Evolutionary conservation across 805 yeast species (phyloP).

Genomic region (Yamadazyma tumulicola): DNA sequence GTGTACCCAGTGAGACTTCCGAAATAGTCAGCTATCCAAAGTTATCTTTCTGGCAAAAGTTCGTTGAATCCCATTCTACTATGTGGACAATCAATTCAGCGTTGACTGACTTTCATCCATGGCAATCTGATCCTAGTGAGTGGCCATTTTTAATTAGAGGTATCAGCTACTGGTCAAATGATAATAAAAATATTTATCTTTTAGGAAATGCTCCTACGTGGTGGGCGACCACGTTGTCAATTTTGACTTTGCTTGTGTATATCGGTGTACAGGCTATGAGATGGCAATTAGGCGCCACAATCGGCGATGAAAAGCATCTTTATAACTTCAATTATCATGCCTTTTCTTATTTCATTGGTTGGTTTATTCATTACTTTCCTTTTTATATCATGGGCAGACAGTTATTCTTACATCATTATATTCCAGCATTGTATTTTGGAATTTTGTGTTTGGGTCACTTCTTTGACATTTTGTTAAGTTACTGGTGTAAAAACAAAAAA

Average conservation of each 20-base stretch:
- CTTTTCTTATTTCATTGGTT: conserved; percentile 62
- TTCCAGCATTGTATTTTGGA: conserved; percentile 90
- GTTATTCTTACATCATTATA: conserved; percentile 45
- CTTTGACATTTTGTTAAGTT: conserved; percentile 48
- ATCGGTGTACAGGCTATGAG: conserved; percentile 45
- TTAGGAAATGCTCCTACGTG: conserved; percentile 78
- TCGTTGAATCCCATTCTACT: conserved; percentile 60
- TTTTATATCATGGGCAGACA: conserved; percentile 90
- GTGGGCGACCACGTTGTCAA: conserved; percentile 64
- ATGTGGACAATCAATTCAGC: conserved; percentile 80
- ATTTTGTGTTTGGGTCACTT: conserved; percentile 71
- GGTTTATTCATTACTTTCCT: conserved; percentile 69
- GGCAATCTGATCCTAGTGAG: conserved; percentile 65
- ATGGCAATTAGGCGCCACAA: conserved; percentile 55
- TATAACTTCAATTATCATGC: conserved; percentile 64
- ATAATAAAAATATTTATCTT: conserved; percentile 61
- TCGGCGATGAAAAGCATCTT: conserved; percentile 50
- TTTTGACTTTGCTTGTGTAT: conserved; percentile 49
- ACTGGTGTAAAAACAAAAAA: conserved; percentile 34
- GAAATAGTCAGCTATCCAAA: conserved; percentile 45
- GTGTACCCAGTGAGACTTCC: conserved; percentile 25
- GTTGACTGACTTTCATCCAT: conserved; percentile 64
- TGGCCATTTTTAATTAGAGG: conserved; percentile 81
- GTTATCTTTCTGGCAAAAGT: conserved; percentile 54
- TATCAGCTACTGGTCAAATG: conserved; percentile 72